A percentile compares a stretch with the other conserved stretches of the same genome.
These are phyloP conservation scores for Candida vaughaniae DNA, from an alignment of 805 yeast genomes.

Conservation along the genomic window DNA sequence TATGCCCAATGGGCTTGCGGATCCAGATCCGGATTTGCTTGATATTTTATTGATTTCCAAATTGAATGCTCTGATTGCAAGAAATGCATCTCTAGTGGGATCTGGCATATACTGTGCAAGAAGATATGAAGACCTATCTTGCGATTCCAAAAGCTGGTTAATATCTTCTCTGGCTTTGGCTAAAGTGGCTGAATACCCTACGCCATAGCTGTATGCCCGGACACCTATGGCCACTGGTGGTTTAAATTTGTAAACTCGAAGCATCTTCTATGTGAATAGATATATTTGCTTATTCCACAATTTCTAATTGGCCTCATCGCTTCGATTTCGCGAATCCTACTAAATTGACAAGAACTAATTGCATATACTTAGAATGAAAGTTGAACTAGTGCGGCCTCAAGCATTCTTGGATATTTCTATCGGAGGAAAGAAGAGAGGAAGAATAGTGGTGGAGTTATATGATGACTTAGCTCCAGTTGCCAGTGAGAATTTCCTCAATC, in stretches of 20 bases:
- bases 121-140: constrained; percentile 63
- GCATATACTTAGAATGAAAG: constrained; percentile 31
- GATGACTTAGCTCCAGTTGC: constrained; percentile 57
- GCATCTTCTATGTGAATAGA: too few relatives aligned
- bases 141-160: constrained; percentile 40
- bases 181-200: constrained; percentile 12
- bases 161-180: constrained; percentile 43
- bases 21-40: constrained; percentile 30
- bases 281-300: too few relatives aligned
- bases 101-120: constrained; percentile 69
- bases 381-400: constrained; percentile 26
- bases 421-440: constrained; percentile 44
- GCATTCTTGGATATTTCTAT: constrained; percentile 55
- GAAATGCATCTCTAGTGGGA: constrained; percentile 57
- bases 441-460: constrained; percentile 59
- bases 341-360: too few relatives aligned
- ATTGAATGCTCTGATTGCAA: constrained; percentile 66
- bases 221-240: too few relatives aligned
- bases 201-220: background rate
- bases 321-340: background rate
- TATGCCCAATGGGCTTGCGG: constrained; percentile 33
- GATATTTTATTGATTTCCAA: constrained; percentile 57
- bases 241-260: too few relatives aligned
- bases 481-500: constrained; percentile 46
- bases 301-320: background rate